Evolutionary conservation across 1,284 basidiomycete genomes (phyloP).

Genomic region (Fereydounia khargensis): DNA sequence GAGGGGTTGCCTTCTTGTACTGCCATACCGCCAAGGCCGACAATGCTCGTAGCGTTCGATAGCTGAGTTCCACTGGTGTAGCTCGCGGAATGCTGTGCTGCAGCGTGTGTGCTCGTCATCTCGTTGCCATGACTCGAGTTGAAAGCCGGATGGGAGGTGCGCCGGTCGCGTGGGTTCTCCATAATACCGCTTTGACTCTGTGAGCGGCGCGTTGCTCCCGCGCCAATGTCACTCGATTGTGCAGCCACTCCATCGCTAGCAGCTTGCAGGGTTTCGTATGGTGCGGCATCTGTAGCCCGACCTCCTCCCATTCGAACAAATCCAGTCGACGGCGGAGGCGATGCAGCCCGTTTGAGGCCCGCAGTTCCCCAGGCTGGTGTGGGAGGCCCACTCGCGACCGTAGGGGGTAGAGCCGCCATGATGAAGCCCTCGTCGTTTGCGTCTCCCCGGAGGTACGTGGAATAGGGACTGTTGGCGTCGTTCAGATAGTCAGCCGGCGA

Average conservation of each 20-base stretch:
- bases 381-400: background rate
- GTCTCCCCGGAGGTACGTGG: constrained; percentile 32
- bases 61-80: background rate
- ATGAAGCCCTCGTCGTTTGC: constrained; percentile 46
- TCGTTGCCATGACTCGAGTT: too few species aligned
- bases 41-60: too few species aligned
- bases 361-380: background rate
- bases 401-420: constrained; percentile 43
- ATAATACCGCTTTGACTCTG: too few species aligned
- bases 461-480: constrained; percentile 27
- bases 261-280: constrained; percentile 33
- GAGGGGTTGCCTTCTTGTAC: constrained; percentile 28
- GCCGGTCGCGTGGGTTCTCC: too few species aligned
- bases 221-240: too few species aligned
- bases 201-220: too few species aligned
- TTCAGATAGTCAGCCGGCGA: constrained; percentile 27
- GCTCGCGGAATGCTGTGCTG: background rate
- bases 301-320: constrained; percentile 47
- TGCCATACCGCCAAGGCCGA: constrained; percentile 32
- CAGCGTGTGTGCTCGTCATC: constrained; percentile 4
- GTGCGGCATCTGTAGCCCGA: constrained; percentile 32
- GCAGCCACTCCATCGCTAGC: too few species aligned
- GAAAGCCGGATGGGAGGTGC: too few species aligned
- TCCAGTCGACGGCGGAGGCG: constrained; percentile 13
- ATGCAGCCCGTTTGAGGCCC: background rate